phyloP scores from a whole-genome alignment of 2,329 filamentous ascomycete genomes.

The Penicillium psychrosexuale region DNA sequence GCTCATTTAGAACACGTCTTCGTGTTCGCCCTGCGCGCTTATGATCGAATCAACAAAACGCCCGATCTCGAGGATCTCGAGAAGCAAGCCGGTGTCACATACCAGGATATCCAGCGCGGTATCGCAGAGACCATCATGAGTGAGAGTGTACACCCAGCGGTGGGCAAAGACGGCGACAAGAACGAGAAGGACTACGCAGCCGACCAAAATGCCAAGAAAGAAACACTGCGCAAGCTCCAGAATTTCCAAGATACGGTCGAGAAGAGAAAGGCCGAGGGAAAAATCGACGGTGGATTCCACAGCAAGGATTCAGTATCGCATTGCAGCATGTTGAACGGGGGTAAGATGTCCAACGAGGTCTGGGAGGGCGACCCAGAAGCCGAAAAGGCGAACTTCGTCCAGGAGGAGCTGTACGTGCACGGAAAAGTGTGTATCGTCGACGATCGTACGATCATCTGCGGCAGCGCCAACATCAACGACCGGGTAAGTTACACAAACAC shows the following conservation, averaged over 20 bases:
- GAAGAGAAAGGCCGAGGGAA: constrained; percentile 16
- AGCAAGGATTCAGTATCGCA: constrained; percentile 64
- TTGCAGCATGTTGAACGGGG: constrained; percentile 72
- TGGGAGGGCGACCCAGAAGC: constrained; percentile 74
- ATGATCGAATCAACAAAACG: constrained; percentile 87
- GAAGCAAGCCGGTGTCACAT: constrained; percentile 75
- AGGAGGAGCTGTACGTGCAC: constrained; percentile 95
- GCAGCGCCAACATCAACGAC: constrained; percentile 68
- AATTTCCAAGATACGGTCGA: constrained; percentile 43
- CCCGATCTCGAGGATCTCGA: constrained; percentile 70
- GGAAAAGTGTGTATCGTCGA: constrained; percentile 81
- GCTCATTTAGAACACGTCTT: constrained; percentile 68
- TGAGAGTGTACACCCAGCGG: constrained; percentile 59
- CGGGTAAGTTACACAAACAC: constrained; percentile 40
- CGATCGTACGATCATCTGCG: constrained; percentile 77
- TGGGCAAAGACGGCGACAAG: constrained; percentile 46
- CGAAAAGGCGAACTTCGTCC: constrained; percentile 85
- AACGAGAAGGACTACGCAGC: constrained; percentile 40
- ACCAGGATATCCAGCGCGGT: constrained; percentile 81
- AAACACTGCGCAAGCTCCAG: constrained; percentile 22
- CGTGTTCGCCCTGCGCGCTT: constrained; percentile 89
- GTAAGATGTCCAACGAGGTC: constrained; percentile 62
- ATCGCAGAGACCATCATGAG: constrained; percentile 87
- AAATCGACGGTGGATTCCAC: constrained; percentile 20
- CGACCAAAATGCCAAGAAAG: constrained; percentile 36